Base-by-base conservation (phyloP, 169 alveolate genomes). In the Eimeria brunetti region DNA sequence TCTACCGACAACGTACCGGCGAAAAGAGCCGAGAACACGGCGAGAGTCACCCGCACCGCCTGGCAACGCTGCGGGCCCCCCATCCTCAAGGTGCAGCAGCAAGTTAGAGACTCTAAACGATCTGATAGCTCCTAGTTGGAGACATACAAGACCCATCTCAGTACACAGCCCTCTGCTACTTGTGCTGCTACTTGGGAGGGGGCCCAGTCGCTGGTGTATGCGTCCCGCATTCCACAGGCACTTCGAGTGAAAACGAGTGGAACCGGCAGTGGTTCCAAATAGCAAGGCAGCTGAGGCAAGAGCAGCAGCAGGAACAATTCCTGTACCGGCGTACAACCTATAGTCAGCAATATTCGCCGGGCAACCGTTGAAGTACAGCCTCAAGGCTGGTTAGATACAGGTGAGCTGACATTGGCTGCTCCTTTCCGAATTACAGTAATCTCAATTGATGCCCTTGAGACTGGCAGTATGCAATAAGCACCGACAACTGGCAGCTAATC, bases 51-150 rank as follows among this genome's bases (percentile, higher is more conserved):
- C 27, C 41, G n/a, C 67, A 38, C 14, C 44, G 64, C 67, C 88
- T 56, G 58, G 24, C 56, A 83, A 7, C 69, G 58, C 58, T 16
- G 90, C 12, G 51, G 76, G 71, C 24, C 30, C 75, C 75, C 56
- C 90, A 83, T 83, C 53, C 75, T 53, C 76, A 49, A 14, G 76
- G 46, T n/a, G 41, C 64, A 49, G 30, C 88, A 4, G 11, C 67
- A 30, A 49, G 67, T 38, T 20, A 14, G 6, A 20, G 56, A 0
- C 41, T 38, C 20, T 9, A 73, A 36, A 12, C 41, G 53, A 38
- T 14, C 83, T 38, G 83, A 6, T 73, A 38, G 27, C 51, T 36
- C 51, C 53, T 38, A 73, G 53, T 14, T 38, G 33, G 53, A 22
- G 83, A 12, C 51, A 38, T 12, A 11, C 51, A 36, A 12, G 7